Evolutionary conservation across 78 protist species (phyloP).

Genomic region (Dictyostelium discoideum): dicty_2.7 NC_007091.3:230501-231000

Average conservation of each 20-base stretch:
- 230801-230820: conserved; percentile 88
- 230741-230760: conserved; percentile 90
- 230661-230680: conserved; percentile 98
- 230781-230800: conserved; percentile 90
- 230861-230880: conserved; percentile 83
- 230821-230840: conserved; percentile 96
- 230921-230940: conserved; percentile 95
- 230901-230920: conserved; percentile 97
- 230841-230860: conserved; percentile 83
- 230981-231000: conserved; percentile 86
- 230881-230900: conserved; percentile 96
- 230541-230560: conserved; percentile 85
- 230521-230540: conserved; percentile 91
- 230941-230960: conserved; percentile 72
- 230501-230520: conserved; percentile 93
- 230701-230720: conserved; percentile 77
- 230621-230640: conserved; percentile 88
- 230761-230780: conserved; percentile 93
- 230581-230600: conserved; percentile 86
- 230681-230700: conserved; percentile 94
- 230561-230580: conserved; percentile 90
- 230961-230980: conserved; percentile 84
- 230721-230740: conserved; percentile 92
- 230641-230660: conserved; percentile 88
- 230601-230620: conserved; percentile 82